Evolutionary conservation across 441 rosid genomes (phyloP), one percentile per base, ranked within the genome.

Genomic region (Omphalea diandra): DNA sequence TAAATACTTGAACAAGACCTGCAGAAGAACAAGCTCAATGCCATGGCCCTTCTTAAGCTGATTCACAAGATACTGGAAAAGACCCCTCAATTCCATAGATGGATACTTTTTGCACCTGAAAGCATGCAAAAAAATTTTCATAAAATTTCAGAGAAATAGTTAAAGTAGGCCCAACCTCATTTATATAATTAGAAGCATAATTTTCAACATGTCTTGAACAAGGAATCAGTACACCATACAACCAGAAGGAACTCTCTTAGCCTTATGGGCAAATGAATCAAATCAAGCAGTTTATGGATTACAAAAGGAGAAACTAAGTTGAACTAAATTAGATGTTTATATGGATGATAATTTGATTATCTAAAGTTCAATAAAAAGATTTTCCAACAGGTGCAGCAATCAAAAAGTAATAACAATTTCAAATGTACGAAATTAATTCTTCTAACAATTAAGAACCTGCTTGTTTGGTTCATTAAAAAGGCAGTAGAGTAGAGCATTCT

Each of bases 81-180:
- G 98, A 67, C 99, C 99, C 80, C 98, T 83, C 76, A 96, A 73
- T 83, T 96, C 99, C 99, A 96, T 94, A 22, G 99, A 96, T 59
- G 98, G 99, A 74, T 96, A 96, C 76, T 96, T 96, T 83, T 96
- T 96, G 80, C 99, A 96, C 87, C 99, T 96, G 78, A 50, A 77
- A 63, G 65, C 59, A 69, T 27, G 43, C 31, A 71, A 70, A 80
- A 70, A 50, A 57, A 35, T n/a, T n/a, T 40, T 40, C 38, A 52
- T 41, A 38, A 63, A 76, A 35, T 68, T 66, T 49, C 44, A 63
- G 31, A 36, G 61, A 41, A 65, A 33, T 31, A 36, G 53, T 0
- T 18, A 32, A 12, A 4, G 46, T 9, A 32, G 3, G 47, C 0
- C 20, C 2, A 33, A 0, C 47, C 47, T 20, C 67, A 33, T 60